A percentile compares a stretch with the other conserved stretches of the same genome.
Evolutionary conservation across 202 grass and related monocot species (phyloP).

Genomic region (Zizania palustris): DNA sequence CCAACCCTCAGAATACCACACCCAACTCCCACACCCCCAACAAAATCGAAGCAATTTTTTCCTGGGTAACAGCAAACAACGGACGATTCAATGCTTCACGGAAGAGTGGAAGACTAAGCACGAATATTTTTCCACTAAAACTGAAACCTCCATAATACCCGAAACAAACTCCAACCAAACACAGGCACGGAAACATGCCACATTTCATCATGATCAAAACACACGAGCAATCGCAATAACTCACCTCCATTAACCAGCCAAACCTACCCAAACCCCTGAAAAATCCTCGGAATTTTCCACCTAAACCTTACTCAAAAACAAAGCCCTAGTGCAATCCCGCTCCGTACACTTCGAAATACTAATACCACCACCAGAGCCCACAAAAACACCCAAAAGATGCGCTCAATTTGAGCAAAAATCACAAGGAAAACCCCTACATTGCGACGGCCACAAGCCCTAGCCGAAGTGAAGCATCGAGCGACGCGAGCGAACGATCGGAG

Average conservation of each 20-base stretch:
- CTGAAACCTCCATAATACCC: not conserved
- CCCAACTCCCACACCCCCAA: constrained; percentile 23
- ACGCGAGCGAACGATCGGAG: constrained; percentile 36
- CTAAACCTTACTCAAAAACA: constrained; percentile 21
- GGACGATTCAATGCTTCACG: not conserved
- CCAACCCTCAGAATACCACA: not conserved
- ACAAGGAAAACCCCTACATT: constrained; percentile 36
- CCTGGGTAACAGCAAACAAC: not conserved
- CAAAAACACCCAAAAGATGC: not conserved
- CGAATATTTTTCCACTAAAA: not conserved
- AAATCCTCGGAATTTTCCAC: not conserved
- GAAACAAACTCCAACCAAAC: constrained; percentile 11
- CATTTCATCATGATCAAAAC: constrained; percentile 39
- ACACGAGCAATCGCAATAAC: not conserved
- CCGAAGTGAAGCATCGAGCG: constrained; percentile 15
- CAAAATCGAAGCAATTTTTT: not conserved
- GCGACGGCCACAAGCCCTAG: constrained; percentile 42
- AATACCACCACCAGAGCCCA: not conserved
- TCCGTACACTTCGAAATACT: not conserved
- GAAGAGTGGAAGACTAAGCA: not conserved
- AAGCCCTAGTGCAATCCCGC: constrained; percentile 40
- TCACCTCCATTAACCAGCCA: not conserved
- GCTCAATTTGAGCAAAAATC: not conserved
- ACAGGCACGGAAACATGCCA: constrained; percentile 7
- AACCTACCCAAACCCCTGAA: not conserved